Evolutionary conservation across 768 basidiomycete species (phyloP).

Genomic region (Favolaschia claudopus): DNA sequence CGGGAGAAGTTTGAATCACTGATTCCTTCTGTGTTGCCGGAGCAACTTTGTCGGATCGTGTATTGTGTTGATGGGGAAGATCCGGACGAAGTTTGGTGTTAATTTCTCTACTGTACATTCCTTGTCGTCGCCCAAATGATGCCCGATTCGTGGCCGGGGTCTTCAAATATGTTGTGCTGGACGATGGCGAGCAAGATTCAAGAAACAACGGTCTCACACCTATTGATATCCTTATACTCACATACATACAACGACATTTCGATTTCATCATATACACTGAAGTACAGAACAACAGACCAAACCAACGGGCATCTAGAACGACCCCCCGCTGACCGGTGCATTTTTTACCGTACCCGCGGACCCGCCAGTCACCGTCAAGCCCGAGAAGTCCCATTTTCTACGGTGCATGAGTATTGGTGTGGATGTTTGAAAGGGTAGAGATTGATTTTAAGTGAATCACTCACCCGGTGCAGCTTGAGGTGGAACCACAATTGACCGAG

Average conservation of each 20-base stretch:
- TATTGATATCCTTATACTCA: no score
- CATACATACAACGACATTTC: no score
- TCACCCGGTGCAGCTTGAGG: conserved; percentile 27
- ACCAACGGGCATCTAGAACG: conserved; percentile 28
- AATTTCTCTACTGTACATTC: no score
- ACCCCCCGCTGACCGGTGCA: conserved; percentile 27
- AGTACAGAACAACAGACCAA: no score
- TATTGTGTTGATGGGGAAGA: neutral
- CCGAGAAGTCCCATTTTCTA: conserved; percentile 28
- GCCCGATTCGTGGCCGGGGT: no score
- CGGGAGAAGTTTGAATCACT: neutral
- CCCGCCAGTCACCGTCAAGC: conserved; percentile 28
- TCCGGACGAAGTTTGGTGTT: neutral
- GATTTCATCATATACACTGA: no score
- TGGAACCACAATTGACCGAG: conserved; percentile 29
- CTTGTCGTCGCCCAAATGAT: no score
- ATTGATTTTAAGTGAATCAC: neutral
- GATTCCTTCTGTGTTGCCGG: neutral
- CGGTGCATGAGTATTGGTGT: neutral
- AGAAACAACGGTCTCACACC: no score
- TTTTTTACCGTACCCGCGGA: conserved; percentile 27
- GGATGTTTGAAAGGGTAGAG: neutral
- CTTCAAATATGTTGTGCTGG: no score
- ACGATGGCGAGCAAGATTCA: no score
- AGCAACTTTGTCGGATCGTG: neutral